A percentile compares a stretch with the other conserved stretches of the same genome.
Evolutionary conservation across 805 yeast species (phyloP).

Genomic region (Maudiozyma saulgeensis): DNA sequence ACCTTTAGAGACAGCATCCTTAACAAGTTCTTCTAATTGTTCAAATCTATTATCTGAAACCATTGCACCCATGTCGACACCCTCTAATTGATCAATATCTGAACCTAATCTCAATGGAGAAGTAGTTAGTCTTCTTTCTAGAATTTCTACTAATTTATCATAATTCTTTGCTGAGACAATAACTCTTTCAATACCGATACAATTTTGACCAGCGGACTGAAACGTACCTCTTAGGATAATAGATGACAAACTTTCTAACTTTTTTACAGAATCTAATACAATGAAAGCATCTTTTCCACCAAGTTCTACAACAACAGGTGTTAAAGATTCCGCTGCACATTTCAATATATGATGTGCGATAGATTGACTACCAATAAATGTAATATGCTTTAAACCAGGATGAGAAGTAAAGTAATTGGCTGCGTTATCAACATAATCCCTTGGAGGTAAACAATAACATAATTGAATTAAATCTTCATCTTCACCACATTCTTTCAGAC

Average conservation of each 20-base stretch:
- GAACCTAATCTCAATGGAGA: conserved; percentile 65
- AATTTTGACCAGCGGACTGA: conserved; percentile 96
- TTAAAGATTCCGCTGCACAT: conserved; percentile 77
- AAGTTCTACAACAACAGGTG: conserved; percentile 90
- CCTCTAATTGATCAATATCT: conserved; percentile 82
- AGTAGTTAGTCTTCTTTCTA: conserved; percentile 47
- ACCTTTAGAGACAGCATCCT: conserved; percentile 71
- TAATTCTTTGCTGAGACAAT: conserved; percentile 68
- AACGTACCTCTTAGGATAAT: conserved; percentile 89
- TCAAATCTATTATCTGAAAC: conserved; percentile 70
- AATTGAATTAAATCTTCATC: conserved; percentile 81
- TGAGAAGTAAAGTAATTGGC: conserved; percentile 84
- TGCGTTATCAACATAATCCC: conserved; percentile 15
- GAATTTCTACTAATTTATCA: conserved; percentile 46
- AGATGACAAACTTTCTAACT: conserved; percentile 52
- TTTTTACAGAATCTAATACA: conserved; percentile 68
- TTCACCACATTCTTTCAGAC: conserved; percentile 63
- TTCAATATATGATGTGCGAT: conserved; percentile 82
- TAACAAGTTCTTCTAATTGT: conserved; percentile 53
- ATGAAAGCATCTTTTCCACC: conserved; percentile 95
- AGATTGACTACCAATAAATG: conserved; percentile 92
- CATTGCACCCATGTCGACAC: conserved; percentile 94
- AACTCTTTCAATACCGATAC: conserved; percentile 94
- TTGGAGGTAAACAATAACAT: conserved; percentile 77
- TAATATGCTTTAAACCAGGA: conserved; percentile 73